A percentile compares a stretch with the other conserved stretches of the same genome.
Evolutionary conservation across 495 filamentous ascomycete species (phyloP).

Genomic region (Tuber microsphaerosporum): DNA sequence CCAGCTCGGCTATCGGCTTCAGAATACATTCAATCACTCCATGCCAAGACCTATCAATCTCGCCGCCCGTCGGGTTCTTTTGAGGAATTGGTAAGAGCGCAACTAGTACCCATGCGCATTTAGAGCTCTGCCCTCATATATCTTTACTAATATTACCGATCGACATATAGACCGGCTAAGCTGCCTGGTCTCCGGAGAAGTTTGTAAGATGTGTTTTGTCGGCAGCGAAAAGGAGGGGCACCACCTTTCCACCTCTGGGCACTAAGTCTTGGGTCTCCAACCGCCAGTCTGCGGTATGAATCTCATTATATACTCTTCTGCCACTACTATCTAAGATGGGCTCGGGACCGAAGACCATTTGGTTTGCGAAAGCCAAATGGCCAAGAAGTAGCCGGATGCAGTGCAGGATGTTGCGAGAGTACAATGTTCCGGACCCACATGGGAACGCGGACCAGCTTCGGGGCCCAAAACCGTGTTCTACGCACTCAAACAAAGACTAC

Average conservation of each 20-base stretch:
- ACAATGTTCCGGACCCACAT: background rate
- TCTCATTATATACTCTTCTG: slow-evolving; percentile 5
- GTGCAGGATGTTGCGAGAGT: background rate
- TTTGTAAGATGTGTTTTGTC: slow-evolving; percentile 8
- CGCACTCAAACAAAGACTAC: background rate
- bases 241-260: background rate
- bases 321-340: background rate
- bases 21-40: background rate
- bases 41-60: background rate
- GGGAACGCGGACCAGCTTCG: background rate
- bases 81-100: background rate
- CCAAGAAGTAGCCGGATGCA: background rate
- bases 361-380: background rate
- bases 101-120: background rate
- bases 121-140: background rate
- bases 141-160: slow-evolving; percentile 8
- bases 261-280: too few relatives aligned
- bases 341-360: background rate
- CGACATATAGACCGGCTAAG: slow-evolving; percentile 7
- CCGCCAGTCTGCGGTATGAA: background rate
- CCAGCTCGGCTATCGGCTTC: background rate
- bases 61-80: background rate
- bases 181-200: slow-evolving; percentile 9
- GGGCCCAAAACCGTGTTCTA: background rate
- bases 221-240: background rate